Evolutionary conservation across 2,329 filamentous ascomycete species (phyloP).

Genomic region (Hypoxylon sp.): DNA sequence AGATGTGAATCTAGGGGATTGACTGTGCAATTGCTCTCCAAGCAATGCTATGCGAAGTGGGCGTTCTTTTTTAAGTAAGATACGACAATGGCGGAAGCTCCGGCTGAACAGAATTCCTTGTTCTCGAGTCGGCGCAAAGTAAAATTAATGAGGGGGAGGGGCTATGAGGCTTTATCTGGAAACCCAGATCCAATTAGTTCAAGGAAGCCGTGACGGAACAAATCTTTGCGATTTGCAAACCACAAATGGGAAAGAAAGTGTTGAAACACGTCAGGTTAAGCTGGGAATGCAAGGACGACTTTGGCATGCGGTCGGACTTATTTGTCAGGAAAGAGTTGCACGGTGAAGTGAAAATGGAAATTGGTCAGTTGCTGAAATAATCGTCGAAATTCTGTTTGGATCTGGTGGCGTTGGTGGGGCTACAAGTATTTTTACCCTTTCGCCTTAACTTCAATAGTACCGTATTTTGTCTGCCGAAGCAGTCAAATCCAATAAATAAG

Average conservation of each 20-base stretch:
- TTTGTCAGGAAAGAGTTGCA: conserved; percentile 27
- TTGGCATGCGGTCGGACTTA: conserved; percentile 20
- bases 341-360: conserved; percentile 23
- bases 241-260: background rate
- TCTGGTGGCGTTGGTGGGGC: conserved; percentile 40
- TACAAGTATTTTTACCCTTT: conserved; percentile 34
- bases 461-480: conserved; percentile 17
- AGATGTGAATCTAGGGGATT: conserved; percentile 9
- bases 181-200: conserved; percentile 22
- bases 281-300: conserved; percentile 11
- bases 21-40: conserved; percentile 8
- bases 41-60: background rate
- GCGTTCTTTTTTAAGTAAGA: conserved; percentile 4
- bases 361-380: conserved; percentile 41
- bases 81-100: conserved; percentile 22
- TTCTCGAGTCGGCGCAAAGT: conserved; percentile 6
- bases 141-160: conserved; percentile 36
- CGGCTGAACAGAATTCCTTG: conserved; percentile 23
- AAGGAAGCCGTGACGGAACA: conserved; percentile 5
- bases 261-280: background rate
- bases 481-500: conserved; percentile 15
- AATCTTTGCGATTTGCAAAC: conserved; percentile 11
- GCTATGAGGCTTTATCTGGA: conserved; percentile 44
- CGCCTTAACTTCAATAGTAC: conserved; percentile 6
- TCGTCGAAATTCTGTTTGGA: conserved; percentile 36